phyloP scores from a whole-genome alignment of 108 stramenopile genomes.

The Licmophora abbreviata region DNA sequence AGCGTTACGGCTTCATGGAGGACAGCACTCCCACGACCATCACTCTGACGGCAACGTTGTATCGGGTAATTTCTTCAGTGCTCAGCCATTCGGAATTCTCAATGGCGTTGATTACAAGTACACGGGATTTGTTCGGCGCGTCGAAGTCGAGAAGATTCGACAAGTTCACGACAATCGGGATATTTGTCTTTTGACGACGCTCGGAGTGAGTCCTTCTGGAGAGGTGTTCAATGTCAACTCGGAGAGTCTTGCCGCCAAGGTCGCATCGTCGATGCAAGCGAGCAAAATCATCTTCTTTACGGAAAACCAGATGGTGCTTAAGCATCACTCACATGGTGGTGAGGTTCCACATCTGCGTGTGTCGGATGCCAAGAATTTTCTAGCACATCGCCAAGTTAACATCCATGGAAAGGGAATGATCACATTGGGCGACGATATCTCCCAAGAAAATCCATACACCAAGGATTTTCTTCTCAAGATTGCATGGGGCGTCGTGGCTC shows the following conservation, averaged over 20 bases:
- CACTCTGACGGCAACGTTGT: constrained; percentile 84
- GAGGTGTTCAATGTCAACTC: constrained; percentile 93
- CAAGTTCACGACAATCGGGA: constrained; percentile 75
- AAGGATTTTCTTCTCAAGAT: constrained; percentile 61
- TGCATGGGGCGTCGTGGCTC: constrained; percentile 67
- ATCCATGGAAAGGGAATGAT: constrained; percentile 63
- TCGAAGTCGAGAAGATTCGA: constrained; percentile 82
- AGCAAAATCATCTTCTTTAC: constrained; percentile 86
- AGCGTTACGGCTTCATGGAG: constrained; percentile 57
- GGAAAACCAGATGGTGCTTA: constrained; percentile 32
- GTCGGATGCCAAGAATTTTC: constrained; percentile 67
- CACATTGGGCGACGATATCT: not conserved
- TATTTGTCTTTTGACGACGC: constrained; percentile 84
- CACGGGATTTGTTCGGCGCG: constrained; percentile 84
- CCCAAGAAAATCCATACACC: constrained; percentile 14
- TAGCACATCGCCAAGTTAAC: constrained; percentile 45
- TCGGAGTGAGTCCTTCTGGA: constrained; percentile 86
- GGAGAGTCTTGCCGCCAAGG: constrained; percentile 70
- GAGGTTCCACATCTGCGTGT: constrained; percentile 57
- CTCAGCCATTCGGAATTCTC: constrained; percentile 78
- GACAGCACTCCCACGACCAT: constrained; percentile 5
- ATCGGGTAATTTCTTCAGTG: constrained; percentile 80
- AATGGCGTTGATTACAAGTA: constrained; percentile 75
- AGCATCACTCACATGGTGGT: constrained; percentile 57
- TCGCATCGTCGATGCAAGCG: constrained; percentile 72